phyloP scores from a whole-genome alignment of 2,329 filamentous ascomycete genomes.

The Colletotrichum noveboracense region DNA sequence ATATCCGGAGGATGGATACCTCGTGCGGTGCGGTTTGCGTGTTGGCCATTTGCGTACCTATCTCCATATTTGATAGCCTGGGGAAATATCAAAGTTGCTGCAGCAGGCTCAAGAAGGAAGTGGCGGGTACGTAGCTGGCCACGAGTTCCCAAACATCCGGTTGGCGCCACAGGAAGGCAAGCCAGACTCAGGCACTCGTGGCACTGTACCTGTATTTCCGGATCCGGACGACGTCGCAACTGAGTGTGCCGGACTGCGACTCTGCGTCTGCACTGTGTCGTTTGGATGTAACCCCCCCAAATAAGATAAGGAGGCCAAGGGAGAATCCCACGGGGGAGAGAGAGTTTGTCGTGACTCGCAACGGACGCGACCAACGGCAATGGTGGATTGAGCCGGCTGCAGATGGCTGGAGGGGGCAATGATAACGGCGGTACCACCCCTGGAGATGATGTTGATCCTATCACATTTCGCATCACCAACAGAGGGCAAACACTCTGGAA shows the following conservation, averaged over 20 bases:
- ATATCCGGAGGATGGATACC: neutral
- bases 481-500: neutral
- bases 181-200: neutral
- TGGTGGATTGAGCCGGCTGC: neutral
- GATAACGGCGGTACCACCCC: neutral
- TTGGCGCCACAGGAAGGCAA: neutral
- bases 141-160: neutral
- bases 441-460: neutral
- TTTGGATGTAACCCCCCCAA: neutral
- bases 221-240: neutral
- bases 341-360: neutral
- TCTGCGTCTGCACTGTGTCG: neutral
- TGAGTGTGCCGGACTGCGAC: neutral
- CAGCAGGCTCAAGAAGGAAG: neutral
- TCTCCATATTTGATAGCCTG: slow-evolving; percentile 3
- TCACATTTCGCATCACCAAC: neutral
- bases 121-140: neutral
- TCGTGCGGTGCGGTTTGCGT: neutral
- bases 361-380: neutral
- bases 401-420: neutral
- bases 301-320: neutral
- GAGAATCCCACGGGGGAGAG: neutral
- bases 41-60: neutral
- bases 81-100: neutral
- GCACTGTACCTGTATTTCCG: neutral